Evolutionary conservation across 495 filamentous ascomycete species (phyloP), one percentile per base, ranked within the genome.

Genomic region (Neohortaea acidophila): DNA sequence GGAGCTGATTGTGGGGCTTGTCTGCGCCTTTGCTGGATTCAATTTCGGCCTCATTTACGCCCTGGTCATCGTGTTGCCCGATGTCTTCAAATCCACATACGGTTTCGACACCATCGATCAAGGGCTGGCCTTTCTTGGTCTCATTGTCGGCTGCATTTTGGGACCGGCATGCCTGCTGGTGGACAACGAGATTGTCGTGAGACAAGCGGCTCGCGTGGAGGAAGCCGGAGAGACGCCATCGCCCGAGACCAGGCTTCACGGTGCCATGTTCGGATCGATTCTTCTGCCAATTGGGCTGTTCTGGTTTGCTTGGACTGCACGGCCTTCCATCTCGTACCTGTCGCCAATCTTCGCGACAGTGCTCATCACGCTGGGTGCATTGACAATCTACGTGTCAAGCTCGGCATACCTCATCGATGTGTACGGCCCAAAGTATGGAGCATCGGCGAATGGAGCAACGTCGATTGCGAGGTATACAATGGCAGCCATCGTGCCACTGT

Each of bases 291-390:
- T 17, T 22, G 36, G 37, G 13, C 22, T 45, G 9, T 65, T 67
- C 54, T 59, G 56, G 55, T 67, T 65, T 38, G 64, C 57, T 17
- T 68, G 63, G 63, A 58, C 51, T n/a, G n/a, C n/a, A n/a, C n/a
- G n/a, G n/a, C n/a, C n/a, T n/a, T n/a, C n/a, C n/a, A n/a, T n/a
- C n/a, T n/a, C n/a, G n/a, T n/a, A n/a, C n/a, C n/a, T n/a, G n/a
- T n/a, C n/a, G n/a, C n/a, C n/a, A n/a, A n/a, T n/a, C n/a, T n/a
- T n/a, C n/a, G n/a, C n/a, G n/a, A n/a, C n/a, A n/a, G n/a, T n/a
- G n/a, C n/a, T n/a, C n/a, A n/a, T n/a, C n/a, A n/a, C n/a, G n/a
- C n/a, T n/a, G n/a, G n/a, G n/a, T n/a, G n/a, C n/a, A n/a, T n/a
- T n/a, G n/a, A n/a, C n/a, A n/a, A n/a, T n/a, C n/a, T n/a, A n/a